Evolutionary conservation across 2,329 filamentous ascomycete genomes (phyloP), one percentile per base, ranked within the genome.

Genomic region (Trichoderma polysporum): DNA sequence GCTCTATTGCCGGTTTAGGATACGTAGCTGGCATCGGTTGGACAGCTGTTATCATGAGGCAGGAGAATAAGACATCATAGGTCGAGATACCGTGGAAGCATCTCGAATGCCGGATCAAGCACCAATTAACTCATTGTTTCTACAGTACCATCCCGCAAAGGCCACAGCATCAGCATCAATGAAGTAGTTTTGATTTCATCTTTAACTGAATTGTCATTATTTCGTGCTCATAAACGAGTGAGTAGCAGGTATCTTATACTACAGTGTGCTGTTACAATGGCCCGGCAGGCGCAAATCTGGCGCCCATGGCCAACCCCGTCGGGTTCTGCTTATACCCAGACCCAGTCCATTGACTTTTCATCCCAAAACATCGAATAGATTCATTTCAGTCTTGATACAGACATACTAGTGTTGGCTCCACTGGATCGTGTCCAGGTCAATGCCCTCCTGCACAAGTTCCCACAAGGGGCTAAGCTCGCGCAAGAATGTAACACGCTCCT

Each of bases 401-500:
- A 22, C 22, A 17, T 27, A 37, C 86, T 83, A 98, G 80, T 99
- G 95, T 83, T 97, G 94, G 77, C 91, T 97, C 95, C 95, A 99
- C 81, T 99, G 90, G 74, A 99, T 99, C 50, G 93, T 97, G 80
- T 96, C 92, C 72, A 99, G 82, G 76, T 97, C 95, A 70, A 99
- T 88, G 17, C 95, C 95, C 79, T 99, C 95, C 81, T 99, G 95
- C 13, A 99, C 95, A 71, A 99, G 82, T 81, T 99, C 95, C 95
- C 95, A 99, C 66, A 99, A 82, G 45, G 95, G 95, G 77, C 94
- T 97, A 71, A 99, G 84, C 82, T 99, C 95, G 73, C 95, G 88
- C 74, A 99, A 83, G 84, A 98, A 98, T 17, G 88, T 91, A 50
- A 99, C 95, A 61, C 95, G 88, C 77, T 97, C 92, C 78, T 87